Conservation (phyloP, 345 rosid species). For the Lepidium sativum region DNA sequence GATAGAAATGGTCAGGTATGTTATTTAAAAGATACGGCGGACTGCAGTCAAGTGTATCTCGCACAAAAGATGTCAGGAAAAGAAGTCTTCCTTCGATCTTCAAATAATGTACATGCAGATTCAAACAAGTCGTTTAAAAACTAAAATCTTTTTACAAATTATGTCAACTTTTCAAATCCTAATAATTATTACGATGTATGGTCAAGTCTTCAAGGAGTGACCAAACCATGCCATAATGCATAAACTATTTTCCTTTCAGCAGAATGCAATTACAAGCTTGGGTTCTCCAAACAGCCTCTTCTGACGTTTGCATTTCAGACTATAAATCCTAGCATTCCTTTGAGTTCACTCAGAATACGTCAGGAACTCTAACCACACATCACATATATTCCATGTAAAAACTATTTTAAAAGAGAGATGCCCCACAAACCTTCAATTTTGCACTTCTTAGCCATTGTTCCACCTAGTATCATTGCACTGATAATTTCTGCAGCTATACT, state of each 20-base stretch:
- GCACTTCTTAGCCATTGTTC: slow-evolving; percentile 94
- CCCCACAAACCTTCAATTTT: slow-evolving; percentile 72
- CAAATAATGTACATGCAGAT: background rate
- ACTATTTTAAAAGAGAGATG: background rate
- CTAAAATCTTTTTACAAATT: background rate
- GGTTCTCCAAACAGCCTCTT: background rate
- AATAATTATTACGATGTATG: background rate
- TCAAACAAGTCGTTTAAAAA: background rate
- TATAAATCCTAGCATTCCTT: background rate
- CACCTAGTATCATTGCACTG: slow-evolving; percentile 98
- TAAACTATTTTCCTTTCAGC: background rate
- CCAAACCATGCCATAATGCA: background rate
- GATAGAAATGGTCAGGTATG: too few species aligned
- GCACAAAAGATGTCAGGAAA: background rate
- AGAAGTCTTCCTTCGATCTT: background rate
- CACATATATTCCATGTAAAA: background rate
- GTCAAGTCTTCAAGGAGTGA: background rate
- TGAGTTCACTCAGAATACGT: background rate
- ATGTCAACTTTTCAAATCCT: background rate
- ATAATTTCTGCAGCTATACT: slow-evolving; percentile 99
- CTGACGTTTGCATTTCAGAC: slow-evolving; percentile 3
- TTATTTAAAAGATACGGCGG: slow-evolving; percentile 11
- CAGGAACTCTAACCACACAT: slow-evolving; percentile 10
- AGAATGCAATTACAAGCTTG: background rate
- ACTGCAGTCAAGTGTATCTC: background rate